Evolutionary conservation across 2,329 filamentous ascomycete genomes (phyloP).

Genomic region (Periglandula ipomoeae): DNA sequence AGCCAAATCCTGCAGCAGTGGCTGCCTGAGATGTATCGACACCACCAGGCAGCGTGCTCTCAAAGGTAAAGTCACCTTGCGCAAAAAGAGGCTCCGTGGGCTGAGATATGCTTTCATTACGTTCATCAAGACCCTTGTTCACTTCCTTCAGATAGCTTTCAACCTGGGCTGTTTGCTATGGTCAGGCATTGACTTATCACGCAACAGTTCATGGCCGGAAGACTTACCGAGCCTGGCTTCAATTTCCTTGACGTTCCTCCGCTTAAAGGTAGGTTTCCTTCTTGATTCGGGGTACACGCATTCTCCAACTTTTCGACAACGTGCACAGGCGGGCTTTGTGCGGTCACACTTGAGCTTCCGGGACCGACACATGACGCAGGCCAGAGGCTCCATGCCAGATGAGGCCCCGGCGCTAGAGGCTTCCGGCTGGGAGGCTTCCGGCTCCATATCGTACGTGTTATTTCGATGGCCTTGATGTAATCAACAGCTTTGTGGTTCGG

Average conservation of each 20-base stretch:
- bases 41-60: conserved; percentile 10
- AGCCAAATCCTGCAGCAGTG: conserved; percentile 7
- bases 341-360: conserved; percentile 86
- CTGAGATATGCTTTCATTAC: conserved; percentile 2
- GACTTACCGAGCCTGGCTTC: conserved; percentile 73
- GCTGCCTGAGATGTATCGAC: conserved; percentile 7
- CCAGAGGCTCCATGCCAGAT: conserved; percentile 43
- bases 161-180: conserved; percentile 56
- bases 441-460: background rate
- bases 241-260: conserved; percentile 82
- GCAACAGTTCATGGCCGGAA: background rate
- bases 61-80: conserved; percentile 9
- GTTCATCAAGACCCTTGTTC: conserved; percentile 24
- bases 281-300: conserved; percentile 86
- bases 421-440: background rate
- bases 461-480: too few species aligned
- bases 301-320: conserved; percentile 65
- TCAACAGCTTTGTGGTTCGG: too few species aligned
- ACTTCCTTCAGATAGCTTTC: conserved; percentile 69
- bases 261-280: conserved; percentile 79
- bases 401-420: background rate
- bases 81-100: conserved; percentile 4
- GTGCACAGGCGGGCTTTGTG: conserved; percentile 66
- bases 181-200: background rate
- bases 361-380: conserved; percentile 74